phyloP scores from a whole-genome alignment of 176 grass and related monocot species.

The Eragrostis curvula region DNA sequence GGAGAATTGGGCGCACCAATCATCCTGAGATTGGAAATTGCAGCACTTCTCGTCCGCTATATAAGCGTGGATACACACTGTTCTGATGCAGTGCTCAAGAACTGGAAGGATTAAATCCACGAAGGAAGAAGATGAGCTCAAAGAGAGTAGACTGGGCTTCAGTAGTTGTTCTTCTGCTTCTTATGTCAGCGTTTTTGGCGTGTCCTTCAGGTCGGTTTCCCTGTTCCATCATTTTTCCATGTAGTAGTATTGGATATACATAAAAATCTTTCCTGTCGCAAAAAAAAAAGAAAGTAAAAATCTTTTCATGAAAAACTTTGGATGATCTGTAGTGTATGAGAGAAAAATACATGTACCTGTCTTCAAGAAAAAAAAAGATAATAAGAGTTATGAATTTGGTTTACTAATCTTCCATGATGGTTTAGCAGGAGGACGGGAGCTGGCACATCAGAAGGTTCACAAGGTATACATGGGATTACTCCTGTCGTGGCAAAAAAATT shows the following conservation, averaged over 20 bases:
- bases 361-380: neutral
- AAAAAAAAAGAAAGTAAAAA: too few species aligned
- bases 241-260: too few species aligned
- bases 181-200: conserved; percentile 44
- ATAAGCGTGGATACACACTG: conserved; percentile 34
- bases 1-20: conserved; percentile 12
- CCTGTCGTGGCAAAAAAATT: too few species aligned
- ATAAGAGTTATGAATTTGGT: neutral
- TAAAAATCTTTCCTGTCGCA: too few species aligned
- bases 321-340: neutral
- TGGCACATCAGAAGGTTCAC: conserved; percentile 4
- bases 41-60: conserved; percentile 31
- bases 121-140: conserved; percentile 19
- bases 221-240: neutral
- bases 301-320: neutral
- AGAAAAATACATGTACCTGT: neutral
- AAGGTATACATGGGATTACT: conserved; percentile 30
- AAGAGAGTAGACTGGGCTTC: conserved; percentile 29
- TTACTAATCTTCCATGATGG: neutral
- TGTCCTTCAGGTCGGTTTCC: conserved; percentile 48
- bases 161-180: conserved; percentile 44
- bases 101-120: conserved; percentile 18
- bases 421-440: conserved; percentile 30
- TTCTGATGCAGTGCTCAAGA: conserved; percentile 37
- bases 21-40: neutral